Evolutionary conservation across 306 rosid species (phyloP).

Genomic region (Malus domestica): DNA sequence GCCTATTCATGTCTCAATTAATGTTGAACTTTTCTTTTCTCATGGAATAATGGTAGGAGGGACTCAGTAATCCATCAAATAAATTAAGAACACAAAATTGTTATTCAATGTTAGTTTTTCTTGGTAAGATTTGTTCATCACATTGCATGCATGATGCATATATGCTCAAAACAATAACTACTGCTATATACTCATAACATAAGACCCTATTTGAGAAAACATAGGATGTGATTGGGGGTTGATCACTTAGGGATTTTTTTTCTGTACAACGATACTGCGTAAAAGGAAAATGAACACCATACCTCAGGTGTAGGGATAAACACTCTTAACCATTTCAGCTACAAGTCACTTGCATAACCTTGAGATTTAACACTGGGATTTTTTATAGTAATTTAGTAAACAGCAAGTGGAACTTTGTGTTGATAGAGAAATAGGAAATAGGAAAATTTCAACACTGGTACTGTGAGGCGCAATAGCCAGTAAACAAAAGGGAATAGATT

Average conservation of each 20-base stretch:
- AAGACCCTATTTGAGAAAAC: not conserved
- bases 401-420: not conserved
- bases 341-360: no score
- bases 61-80: not conserved
- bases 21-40: not conserved
- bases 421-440: not conserved
- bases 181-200: not conserved
- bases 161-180: not conserved
- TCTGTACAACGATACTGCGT: no score
- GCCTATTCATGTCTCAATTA: slow-evolving; percentile 57
- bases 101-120: not conserved
- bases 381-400: not conserved
- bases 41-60: not conserved
- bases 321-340: no score
- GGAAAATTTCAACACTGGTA: slow-evolving; percentile 16
- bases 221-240: not conserved
- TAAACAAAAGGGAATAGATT: no score
- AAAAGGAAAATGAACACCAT: not conserved
- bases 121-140: not conserved
- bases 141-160: not conserved
- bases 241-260: no score
- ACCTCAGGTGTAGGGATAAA: no score
- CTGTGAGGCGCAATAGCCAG: slow-evolving; percentile 3
- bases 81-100: not conserved
- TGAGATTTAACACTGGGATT: not conserved